phyloP scores from a whole-genome alignment of 257 asterid species.

The Nicotiana attenuata region DNA sequence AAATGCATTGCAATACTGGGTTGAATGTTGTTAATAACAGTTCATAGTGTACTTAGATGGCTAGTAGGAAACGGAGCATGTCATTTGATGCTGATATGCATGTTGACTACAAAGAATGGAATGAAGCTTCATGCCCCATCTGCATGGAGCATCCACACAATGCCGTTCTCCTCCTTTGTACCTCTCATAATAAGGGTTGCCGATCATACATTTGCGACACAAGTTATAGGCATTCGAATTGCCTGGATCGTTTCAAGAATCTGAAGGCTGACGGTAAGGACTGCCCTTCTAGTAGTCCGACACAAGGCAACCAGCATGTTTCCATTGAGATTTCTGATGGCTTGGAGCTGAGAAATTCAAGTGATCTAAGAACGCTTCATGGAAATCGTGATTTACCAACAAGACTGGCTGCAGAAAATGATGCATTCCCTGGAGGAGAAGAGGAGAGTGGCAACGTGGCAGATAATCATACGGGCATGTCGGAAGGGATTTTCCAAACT shows the following conservation, averaged over 20 bases:
- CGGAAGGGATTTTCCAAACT: constrained; percentile 10
- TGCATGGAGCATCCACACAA: constrained; percentile 85
- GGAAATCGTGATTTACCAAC: constrained; percentile 6
- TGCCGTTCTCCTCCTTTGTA: constrained; percentile 89
- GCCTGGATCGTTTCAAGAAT: constrained; percentile 80
- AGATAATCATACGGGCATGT: constrained; percentile 18
- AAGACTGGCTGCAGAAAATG: background rate
- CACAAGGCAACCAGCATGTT: constrained; percentile 16
- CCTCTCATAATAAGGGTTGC: constrained; percentile 82
- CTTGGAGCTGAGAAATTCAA: constrained; percentile 18
- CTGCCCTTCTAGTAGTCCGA: constrained; percentile 17
- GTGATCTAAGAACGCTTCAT: constrained; percentile 15
- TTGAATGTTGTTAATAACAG: constrained; percentile 39
- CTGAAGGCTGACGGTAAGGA: constrained; percentile 47
- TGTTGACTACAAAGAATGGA: constrained; percentile 76
- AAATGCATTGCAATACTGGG: background rate
- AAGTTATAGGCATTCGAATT: constrained; percentile 85
- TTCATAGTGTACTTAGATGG: constrained; percentile 82
- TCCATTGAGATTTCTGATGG: constrained; percentile 5
- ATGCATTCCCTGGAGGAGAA: no score
- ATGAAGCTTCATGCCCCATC: constrained; percentile 85
- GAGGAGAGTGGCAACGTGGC: no score
- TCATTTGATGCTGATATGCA: constrained; percentile 59
- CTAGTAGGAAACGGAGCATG: constrained; percentile 89
- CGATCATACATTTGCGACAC: constrained; percentile 89